Conservation (phyloP, 2,329 filamentous ascomycete genomes). For the Cladosporium oxysporum region DNA sequence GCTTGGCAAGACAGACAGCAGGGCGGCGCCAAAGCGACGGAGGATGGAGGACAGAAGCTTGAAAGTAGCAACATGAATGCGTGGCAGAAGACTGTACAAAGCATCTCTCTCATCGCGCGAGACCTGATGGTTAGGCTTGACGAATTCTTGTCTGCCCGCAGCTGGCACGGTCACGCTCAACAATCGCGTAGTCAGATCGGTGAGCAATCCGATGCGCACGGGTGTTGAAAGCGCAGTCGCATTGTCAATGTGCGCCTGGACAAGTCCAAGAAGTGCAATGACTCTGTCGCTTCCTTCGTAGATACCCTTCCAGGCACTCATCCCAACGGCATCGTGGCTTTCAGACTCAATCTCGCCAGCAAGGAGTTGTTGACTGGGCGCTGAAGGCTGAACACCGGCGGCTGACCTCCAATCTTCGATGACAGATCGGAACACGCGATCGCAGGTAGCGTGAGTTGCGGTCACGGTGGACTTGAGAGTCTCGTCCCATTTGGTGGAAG, state of each 20-base stretch:
- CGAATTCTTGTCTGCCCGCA: slow-evolving; percentile 46
- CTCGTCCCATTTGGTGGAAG: slow-evolving; percentile 76
- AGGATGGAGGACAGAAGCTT: slow-evolving; percentile 61
- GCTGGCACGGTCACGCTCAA: slow-evolving; percentile 62
- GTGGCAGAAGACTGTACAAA: slow-evolving; percentile 71
- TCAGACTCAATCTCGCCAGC: slow-evolving; percentile 24
- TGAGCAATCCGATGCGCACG: slow-evolving; percentile 66
- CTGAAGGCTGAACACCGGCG: slow-evolving; percentile 42
- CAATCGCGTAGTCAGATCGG: slow-evolving; percentile 70
- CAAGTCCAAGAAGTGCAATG: slow-evolving; percentile 62
- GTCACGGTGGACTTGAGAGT: slow-evolving; percentile 63
- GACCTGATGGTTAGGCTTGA: slow-evolving; percentile 71
- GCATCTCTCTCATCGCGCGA: slow-evolving; percentile 79
- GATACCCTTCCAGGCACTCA: slow-evolving; percentile 76
- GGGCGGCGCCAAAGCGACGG: slow-evolving; percentile 58
- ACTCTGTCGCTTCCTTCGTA: slow-evolving; percentile 71
- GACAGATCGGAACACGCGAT: slow-evolving; percentile 76
- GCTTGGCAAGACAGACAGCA: slow-evolving; percentile 62
- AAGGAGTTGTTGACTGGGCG: slow-evolving; percentile 21
- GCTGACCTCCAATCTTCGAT: slow-evolving; percentile 79
- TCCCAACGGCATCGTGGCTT: slow-evolving; percentile 41
- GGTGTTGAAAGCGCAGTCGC: slow-evolving; percentile 66
- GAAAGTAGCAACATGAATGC: slow-evolving; percentile 72
- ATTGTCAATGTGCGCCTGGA: slow-evolving; percentile 64
- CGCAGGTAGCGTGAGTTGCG: slow-evolving; percentile 69